Evolutionary conservation across 345 rosid species (phyloP), one percentile per base, ranked within the genome.

Genomic region (Salix dunnii): DNA sequence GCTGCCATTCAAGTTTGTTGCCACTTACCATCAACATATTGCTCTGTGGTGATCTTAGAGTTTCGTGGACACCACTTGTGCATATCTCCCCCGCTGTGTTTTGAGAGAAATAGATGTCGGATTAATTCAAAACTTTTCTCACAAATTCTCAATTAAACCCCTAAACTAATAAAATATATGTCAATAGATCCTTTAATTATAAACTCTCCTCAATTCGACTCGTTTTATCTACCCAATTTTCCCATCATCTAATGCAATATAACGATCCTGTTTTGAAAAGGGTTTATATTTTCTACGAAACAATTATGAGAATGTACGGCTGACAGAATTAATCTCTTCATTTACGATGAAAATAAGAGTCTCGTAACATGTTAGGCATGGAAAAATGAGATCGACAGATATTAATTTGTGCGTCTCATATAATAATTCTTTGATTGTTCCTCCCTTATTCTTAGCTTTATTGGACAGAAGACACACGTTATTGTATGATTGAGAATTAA

Each of bases 401-500:
- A 46, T 12, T 13, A 1, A 49, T 49, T 49, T 18, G 21, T 2
- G 58, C 23, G 58, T 20, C 21, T 51, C n/a, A 20, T 20, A 2
- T 6, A 23, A 38, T 63, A 12, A 16, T 16, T 8, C 30, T 28
- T 17, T 72, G 33, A 35, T 21, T 72, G 10, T 31, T 53, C 30
- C 17, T 11, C 0, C 42, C 2, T 42, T 11, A 2, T 42, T 42
- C 10, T 42, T 35, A 6, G 58, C 38, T 2, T 13, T 35, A 3
- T 14, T 5, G 17, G 68, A 51, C 28, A 9, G 10, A 3, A 62
- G 28, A 28, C 11, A 30, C 35, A 10, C 17, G 4, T 21, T 21
- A 14, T 6, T 65, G 43, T 40, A 42, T 72, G 81, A 73, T 67
- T 78, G 77, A 67, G 73, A 40, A 58, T 31, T 2, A 12, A 25